These are phyloP conservation scores for Termitomyces bulborhizus DNA, from an alignment of 768 basidiomycete genomes.

Conservation along the genomic window DNA sequence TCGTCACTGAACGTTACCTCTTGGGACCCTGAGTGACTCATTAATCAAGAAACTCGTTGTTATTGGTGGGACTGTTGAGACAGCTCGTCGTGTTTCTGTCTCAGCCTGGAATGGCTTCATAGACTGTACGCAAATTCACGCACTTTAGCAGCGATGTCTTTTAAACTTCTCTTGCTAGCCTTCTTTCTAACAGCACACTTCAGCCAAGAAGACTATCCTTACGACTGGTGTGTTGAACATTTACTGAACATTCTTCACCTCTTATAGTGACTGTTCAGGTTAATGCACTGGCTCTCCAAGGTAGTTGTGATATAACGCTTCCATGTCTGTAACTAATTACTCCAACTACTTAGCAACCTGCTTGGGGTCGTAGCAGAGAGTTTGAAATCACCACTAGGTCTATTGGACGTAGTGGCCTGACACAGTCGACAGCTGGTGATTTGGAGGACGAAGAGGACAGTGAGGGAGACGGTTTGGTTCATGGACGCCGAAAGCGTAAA, in stretches of 20 bases:
- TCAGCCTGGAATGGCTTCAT: conserved; percentile 90
- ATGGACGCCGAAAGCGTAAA: conserved; percentile 69
- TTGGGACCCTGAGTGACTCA: conserved; percentile 9
- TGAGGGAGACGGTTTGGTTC: conserved; percentile 48
- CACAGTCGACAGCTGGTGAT: conserved; percentile 66
- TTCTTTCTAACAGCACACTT: conserved; percentile 91
- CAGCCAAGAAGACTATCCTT: conserved; percentile 82
- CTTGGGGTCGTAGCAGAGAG: conserved; percentile 83
- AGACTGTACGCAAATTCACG: conserved; percentile 51
- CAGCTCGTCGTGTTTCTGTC: conserved; percentile 71
- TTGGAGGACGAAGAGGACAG: conserved; percentile 71
- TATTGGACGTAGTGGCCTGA: conserved; percentile 56
- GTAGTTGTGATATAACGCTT: conserved; percentile 23
- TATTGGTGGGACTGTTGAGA: conserved; percentile 85
- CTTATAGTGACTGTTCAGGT: conserved; percentile 34
- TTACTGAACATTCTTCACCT: conserved; percentile 4
- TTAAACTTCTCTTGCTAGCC: conserved; percentile 30
- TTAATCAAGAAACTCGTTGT: conserved; percentile 73
- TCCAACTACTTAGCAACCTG: conserved; percentile 61
- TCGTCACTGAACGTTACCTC: background rate
- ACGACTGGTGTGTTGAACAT: conserved; percentile 57
- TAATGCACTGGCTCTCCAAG: conserved; percentile 89
- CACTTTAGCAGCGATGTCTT: background rate
- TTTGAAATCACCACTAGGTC: conserved; percentile 87
- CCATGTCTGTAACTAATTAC: background rate